These are phyloP conservation scores for Russula brevipes DNA, from an alignment of 768 basidiomycete genomes.

Conservation along the genomic window DNA sequence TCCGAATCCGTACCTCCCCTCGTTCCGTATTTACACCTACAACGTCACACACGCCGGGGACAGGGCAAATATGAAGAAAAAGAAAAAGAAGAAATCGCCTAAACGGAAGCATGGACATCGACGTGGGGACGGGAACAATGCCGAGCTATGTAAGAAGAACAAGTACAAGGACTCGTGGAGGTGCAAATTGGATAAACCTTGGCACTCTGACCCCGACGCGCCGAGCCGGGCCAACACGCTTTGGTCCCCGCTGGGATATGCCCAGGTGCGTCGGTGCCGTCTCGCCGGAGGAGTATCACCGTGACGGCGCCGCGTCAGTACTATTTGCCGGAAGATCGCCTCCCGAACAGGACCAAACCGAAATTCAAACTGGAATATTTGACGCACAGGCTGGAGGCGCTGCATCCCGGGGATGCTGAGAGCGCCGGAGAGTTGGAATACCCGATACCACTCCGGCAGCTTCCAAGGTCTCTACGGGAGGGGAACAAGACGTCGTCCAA, in stretches of 20 bases:
- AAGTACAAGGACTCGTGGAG: slow-evolving; percentile 57
- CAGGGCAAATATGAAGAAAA: slow-evolving; percentile 1
- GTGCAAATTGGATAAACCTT: slow-evolving; percentile 54
- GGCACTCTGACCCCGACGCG: slow-evolving; percentile 56
- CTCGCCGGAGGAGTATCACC: slow-evolving; percentile 8
- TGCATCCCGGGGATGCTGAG: slow-evolving; percentile 36
- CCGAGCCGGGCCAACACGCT: slow-evolving; percentile 67
- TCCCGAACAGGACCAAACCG: slow-evolving; percentile 50
- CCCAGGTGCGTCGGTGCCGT: slow-evolving; percentile 55
- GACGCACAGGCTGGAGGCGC: slow-evolving; percentile 47
- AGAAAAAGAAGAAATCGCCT: slow-evolving; percentile 17
- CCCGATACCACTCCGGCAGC: slow-evolving; percentile 51
- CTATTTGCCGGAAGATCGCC: slow-evolving; percentile 48
- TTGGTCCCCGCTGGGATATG: slow-evolving; percentile 77
- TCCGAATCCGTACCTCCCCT: slow-evolving; percentile 81
- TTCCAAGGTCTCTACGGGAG: slow-evolving; percentile 47
- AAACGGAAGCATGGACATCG: slow-evolving; percentile 48
- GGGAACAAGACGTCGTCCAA: slow-evolving; percentile 41
- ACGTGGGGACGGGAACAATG: slow-evolving; percentile 28
- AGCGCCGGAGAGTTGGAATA: slow-evolving; percentile 34
- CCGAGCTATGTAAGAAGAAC: slow-evolving; percentile 43
- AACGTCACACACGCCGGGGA: slow-evolving; percentile 49
- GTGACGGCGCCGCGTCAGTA: slow-evolving; percentile 40
- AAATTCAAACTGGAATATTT: slow-evolving; percentile 74
- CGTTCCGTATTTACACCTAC: slow-evolving; percentile 77